A percentile compares a stretch with the other conserved stretches of the same genome.
Conservation (phyloP, 495 filamentous ascomycete species). For the Mytilinidion resinicola region DNA sequence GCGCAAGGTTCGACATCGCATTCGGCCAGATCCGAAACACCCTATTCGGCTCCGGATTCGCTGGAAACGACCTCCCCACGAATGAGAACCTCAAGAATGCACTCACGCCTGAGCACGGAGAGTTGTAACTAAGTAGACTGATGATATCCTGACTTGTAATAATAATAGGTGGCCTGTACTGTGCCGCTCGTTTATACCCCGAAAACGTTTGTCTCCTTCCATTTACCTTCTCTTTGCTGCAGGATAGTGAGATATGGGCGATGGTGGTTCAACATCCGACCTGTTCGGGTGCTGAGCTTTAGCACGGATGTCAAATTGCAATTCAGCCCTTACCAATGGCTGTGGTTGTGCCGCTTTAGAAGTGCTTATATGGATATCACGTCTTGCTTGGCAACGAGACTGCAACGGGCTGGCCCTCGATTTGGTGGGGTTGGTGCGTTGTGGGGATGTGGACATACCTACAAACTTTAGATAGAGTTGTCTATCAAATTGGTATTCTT, state of each 20-base stretch:
- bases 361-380: constrained; percentile 54
- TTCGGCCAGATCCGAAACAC: constrained; percentile 31
- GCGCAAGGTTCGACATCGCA: constrained; percentile 51
- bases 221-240: no score
- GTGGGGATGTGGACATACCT: constrained; percentile 22
- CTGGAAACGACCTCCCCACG: constrained; percentile 21
- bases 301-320: constrained; percentile 99
- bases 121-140: constrained; percentile 10
- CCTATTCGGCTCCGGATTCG: background rate
- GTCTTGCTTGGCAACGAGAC: constrained; percentile 34
- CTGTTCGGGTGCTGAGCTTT: constrained; percentile 1
- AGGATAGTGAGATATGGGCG: no score
- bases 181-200: no score
- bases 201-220: no score
- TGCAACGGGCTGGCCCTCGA: constrained; percentile 5
- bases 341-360: constrained; percentile 84
- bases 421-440: constrained; percentile 3
- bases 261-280: no score
- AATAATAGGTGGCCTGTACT: background rate
- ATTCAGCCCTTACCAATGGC: constrained; percentile 69
- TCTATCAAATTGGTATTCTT: no score
- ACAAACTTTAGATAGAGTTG: no score
- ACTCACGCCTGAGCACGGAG: constrained; percentile 10
- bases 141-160: background rate
- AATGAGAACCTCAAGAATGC: background rate